Evolutionary conservation across 768 basidiomycete genomes (phyloP).

Genomic region (Hebeloma cylindrosporum): DNA sequence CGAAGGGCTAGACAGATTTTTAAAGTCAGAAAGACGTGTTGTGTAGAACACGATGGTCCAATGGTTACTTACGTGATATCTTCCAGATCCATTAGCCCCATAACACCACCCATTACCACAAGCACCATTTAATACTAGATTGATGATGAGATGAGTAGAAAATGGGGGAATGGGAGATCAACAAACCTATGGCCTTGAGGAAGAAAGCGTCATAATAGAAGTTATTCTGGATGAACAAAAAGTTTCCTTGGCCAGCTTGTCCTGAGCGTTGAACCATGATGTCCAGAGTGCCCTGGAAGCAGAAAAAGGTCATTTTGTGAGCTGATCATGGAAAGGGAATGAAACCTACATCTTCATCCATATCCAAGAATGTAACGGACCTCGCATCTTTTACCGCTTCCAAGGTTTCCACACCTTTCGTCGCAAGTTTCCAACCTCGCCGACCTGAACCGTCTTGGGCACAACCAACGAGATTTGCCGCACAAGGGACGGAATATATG

Average conservation of each 20-base stretch:
- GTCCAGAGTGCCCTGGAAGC: slow-evolving; percentile 76
- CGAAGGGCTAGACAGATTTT: slow-evolving; percentile 66
- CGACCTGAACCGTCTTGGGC: slow-evolving; percentile 45
- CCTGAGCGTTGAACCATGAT: slow-evolving; percentile 89
- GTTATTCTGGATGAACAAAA: slow-evolving; percentile 92
- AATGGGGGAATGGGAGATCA: neutral
- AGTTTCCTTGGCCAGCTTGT: slow-evolving; percentile 54
- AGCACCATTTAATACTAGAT: slow-evolving; percentile 85
- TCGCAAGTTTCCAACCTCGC: slow-evolving; percentile 63
- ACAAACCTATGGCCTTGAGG: slow-evolving; percentile 89
- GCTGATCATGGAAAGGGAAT: neutral
- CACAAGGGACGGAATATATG: slow-evolving; percentile 64
- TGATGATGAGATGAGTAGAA: neutral
- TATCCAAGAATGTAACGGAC: slow-evolving; percentile 78
- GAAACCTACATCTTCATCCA: slow-evolving; percentile 89
- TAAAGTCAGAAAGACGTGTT: neutral
- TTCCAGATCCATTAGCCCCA: slow-evolving; percentile 52
- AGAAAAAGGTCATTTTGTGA: neutral
- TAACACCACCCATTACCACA: slow-evolving; percentile 84
- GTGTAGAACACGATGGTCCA: neutral
- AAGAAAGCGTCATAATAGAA: slow-evolving; percentile 99
- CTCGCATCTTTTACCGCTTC: slow-evolving; percentile 74
- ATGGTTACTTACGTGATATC: slow-evolving; percentile 67
- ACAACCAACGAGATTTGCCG: slow-evolving; percentile 57
- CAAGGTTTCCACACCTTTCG: slow-evolving; percentile 59